phyloP scores from a whole-genome alignment of 345 rosid species.

The Aurinia saxatilis region DNA sequence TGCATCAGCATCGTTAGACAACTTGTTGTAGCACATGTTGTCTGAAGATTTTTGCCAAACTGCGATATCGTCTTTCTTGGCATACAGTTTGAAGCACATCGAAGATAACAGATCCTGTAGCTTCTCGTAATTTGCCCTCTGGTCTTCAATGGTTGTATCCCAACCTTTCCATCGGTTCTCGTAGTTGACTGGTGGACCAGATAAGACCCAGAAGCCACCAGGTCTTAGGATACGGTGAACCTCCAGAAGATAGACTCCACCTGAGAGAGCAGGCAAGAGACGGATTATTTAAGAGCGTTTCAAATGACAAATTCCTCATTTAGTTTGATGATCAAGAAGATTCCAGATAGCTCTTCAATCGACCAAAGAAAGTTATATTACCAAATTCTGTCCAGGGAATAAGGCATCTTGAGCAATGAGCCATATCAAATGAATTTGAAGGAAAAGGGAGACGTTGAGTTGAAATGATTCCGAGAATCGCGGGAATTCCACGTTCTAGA shows the following conservation, averaged over 20 bases:
- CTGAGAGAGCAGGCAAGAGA: constrained; percentile 34
- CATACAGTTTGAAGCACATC: constrained; percentile 86
- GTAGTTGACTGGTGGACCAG: constrained; percentile 97
- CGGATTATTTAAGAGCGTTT: not conserved
- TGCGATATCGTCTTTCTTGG: constrained; percentile 84
- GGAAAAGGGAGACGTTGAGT: constrained; percentile 97
- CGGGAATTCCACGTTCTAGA: constrained; percentile 96
- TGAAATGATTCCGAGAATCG: constrained; percentile 92
- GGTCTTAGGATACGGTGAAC: constrained; percentile 91
- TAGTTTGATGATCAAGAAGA: not conserved
- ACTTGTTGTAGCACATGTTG: constrained; percentile 56
- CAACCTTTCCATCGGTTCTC: constrained; percentile 91
- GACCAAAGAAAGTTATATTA: constrained; percentile 24
- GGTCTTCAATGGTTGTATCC: constrained; percentile 94
- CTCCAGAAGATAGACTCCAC: constrained; percentile 92
- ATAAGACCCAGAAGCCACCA: constrained; percentile 97
- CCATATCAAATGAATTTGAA: constrained; percentile 95
- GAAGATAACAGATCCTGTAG: constrained; percentile 67
- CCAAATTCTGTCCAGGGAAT: constrained; percentile 99
- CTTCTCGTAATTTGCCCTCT: constrained; percentile 80
- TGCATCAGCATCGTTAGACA: constrained; percentile 51
- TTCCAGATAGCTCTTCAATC: not conserved
- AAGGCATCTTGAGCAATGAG: constrained; percentile 99
- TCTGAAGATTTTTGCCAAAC: constrained; percentile 91
- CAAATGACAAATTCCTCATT: not conserved